These are phyloP conservation scores for Cytospora leucostoma DNA, from an alignment of 2,329 filamentous ascomycete species.

Conservation along the genomic window DNA sequence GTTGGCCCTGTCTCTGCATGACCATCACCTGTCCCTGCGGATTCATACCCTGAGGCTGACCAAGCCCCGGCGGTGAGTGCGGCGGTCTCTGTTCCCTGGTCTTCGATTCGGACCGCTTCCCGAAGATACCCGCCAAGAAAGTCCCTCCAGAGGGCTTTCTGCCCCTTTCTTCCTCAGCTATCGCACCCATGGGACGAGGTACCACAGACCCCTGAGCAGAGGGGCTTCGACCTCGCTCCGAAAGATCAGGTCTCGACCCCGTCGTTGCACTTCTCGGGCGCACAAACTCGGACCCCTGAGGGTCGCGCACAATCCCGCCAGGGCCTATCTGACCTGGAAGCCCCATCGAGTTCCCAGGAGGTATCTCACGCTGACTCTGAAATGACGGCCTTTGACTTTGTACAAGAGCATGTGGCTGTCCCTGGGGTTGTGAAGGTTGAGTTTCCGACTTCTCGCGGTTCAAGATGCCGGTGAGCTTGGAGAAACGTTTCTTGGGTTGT, in stretches of 20 bases:
- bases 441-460: slow-evolving; percentile 30
- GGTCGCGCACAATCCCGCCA: slow-evolving; percentile 1
- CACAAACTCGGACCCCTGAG: slow-evolving; percentile 15
- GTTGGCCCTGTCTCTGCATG: slow-evolving; percentile 20
- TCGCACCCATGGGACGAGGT: slow-evolving; percentile 1
- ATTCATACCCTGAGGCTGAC: slow-evolving; percentile 25
- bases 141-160: slow-evolving; percentile 30
- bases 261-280: slow-evolving; percentile 31
- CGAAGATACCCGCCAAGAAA: slow-evolving; percentile 32
- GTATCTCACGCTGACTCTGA: slow-evolving; percentile 24
- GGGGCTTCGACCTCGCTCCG: slow-evolving; percentile 20
- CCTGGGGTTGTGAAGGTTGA: slow-evolving; percentile 19
- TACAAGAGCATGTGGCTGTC: slow-evolving; percentile 4
- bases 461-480: slow-evolving; percentile 40
- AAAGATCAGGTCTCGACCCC: slow-evolving; percentile 26
- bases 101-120: slow-evolving; percentile 30
- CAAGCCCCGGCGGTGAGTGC: slow-evolving; percentile 21
- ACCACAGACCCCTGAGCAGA: slow-evolving; percentile 20
- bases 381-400: slow-evolving; percentile 30
- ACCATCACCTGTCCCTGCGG: slow-evolving; percentile 24
- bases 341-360: not conserved
- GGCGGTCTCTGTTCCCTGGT: slow-evolving; percentile 27
- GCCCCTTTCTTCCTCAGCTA: slow-evolving; percentile 31
- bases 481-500: slow-evolving; percentile 49
- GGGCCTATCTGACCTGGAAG: slow-evolving; percentile 11